phyloP scores from a whole-genome alignment of 1,284 basidiomycete genomes.

The Mycena citricolor region DNA sequence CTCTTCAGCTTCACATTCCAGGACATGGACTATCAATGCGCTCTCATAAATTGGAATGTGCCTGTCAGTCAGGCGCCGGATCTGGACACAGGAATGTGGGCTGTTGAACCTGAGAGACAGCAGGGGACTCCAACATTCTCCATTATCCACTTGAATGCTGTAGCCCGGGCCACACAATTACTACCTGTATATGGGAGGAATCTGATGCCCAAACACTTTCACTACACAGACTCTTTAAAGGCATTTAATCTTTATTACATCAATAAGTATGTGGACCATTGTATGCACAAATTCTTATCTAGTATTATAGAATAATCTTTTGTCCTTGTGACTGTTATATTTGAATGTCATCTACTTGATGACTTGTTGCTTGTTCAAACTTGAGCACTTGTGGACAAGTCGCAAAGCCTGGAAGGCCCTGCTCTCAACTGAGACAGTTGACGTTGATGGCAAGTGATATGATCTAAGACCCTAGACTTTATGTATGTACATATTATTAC shows the following conservation, averaged over 20 bases:
- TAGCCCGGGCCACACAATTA: slow-evolving; percentile 28
- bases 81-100: slow-evolving; percentile 28
- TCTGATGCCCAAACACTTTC: slow-evolving; percentile 24
- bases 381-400: too few relatives aligned
- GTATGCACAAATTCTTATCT: slow-evolving; percentile 22
- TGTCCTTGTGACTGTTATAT: too few relatives aligned
- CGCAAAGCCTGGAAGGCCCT: too few relatives aligned
- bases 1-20: slow-evolving; percentile 29
- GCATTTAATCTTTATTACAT: slow-evolving; percentile 28
- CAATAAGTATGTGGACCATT: slow-evolving; percentile 33
- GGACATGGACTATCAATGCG: slow-evolving; percentile 17
- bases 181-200: slow-evolving; percentile 26
- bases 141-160: slow-evolving; percentile 27
- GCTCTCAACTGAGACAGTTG: too few relatives aligned
- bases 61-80: slow-evolving; percentile 11
- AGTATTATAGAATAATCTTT: too few relatives aligned
- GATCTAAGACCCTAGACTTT: too few relatives aligned
- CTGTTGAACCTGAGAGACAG: slow-evolving; percentile 18
- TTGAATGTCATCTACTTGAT: too few relatives aligned
- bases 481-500: too few relatives aligned
- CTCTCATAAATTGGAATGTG: slow-evolving; percentile 26
- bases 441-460: too few relatives aligned
- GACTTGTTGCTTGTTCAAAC: too few relatives aligned
- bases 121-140: slow-evolving; percentile 9
- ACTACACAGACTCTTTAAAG: slow-evolving; percentile 24